Base-by-base conservation (phyloP, 257 asterid species). In the Coffea canephora region DNA sequence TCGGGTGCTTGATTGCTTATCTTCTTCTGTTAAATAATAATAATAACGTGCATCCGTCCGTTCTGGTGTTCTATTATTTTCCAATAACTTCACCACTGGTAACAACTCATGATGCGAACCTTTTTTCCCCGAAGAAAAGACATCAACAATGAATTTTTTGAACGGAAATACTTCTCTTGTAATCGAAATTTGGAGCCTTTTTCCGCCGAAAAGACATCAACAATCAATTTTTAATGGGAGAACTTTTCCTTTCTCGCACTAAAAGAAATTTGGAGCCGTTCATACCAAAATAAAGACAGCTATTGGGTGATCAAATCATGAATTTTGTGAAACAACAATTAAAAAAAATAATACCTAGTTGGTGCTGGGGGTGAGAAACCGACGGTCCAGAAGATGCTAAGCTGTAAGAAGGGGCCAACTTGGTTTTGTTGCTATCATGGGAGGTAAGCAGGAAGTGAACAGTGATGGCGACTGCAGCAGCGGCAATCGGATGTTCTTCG, bases 401-500 rank as follows among this genome's bases (percentile, higher is more conserved):
- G 54, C 41, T 71, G 77, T 61, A 48, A 13, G 4, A 4, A 23
- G 15, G 11, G 2, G 15, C n/a, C 12, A n/a, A 83, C 79, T 83
- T 83, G 82, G 39, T 54, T 3, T 0, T 54, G 76, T 54, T 75
- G 46, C 48, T 10, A 71, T 84, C 76, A 34, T 16, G 43, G 16
- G 67, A 61, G 5, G 9, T 15, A 41, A 14, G 23, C 16, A 2
- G 70, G 18, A 4, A 10, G 36, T 5, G 21, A n/a, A 16, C 31
- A 4, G 62, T 62, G 85, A 85, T 25, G 39, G 69, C 31, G 85
- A 85, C 86, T 50, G 68, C 74, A 82, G 68, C 74, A 82, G 76
- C 81, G 82, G 79, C 67, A 9, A 1, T 57, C 10, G 59, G 41
- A 4, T 57, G 1, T 3, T 59, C 21, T 3, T 41, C 4, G 78